A percentile compares a stretch with the other conserved stretches of the same genome.
phyloP scores from a whole-genome alignment of 2,329 filamentous ascomycete genomes.

The Claviceps africana region DNA sequence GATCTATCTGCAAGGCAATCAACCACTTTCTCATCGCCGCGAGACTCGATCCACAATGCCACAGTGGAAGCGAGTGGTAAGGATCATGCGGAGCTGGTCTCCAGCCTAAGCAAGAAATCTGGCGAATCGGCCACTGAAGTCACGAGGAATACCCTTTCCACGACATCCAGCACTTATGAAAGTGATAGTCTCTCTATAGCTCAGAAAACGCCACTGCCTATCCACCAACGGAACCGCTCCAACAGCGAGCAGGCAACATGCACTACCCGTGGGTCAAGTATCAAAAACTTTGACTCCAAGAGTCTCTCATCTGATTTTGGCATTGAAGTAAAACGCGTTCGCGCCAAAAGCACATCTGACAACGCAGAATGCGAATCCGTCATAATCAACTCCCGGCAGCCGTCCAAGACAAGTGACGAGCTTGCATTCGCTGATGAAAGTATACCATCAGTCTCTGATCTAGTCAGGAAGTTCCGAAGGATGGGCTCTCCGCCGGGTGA shows the following conservation, averaged over 20 bases:
- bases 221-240: slow-evolving; percentile 1
- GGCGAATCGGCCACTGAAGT: neutral
- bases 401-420: neutral
- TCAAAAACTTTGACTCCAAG: neutral
- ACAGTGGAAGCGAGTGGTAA: neutral
- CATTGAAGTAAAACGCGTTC: neutral
- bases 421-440: slow-evolving; percentile 3
- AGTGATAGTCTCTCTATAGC: neutral
- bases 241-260: slow-evolving; percentile 3
- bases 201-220: neutral
- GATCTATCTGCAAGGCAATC: neutral
- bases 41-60: neutral
- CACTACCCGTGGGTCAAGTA: neutral
- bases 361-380: slow-evolving; percentile 1
- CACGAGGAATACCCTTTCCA: neutral
- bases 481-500: slow-evolving; percentile 8
- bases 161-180: neutral
- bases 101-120: neutral
- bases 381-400: neutral
- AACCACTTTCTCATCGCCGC: neutral
- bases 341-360: slow-evolving; percentile 1
- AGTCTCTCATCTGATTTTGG: neutral
- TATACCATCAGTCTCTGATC: slow-evolving; percentile 12
- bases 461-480: slow-evolving; percentile 13
- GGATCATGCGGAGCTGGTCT: neutral